These are phyloP conservation scores for Fraxinus paxiana DNA, from an alignment of 305 asterid species.

Conservation along the genomic window DNA sequence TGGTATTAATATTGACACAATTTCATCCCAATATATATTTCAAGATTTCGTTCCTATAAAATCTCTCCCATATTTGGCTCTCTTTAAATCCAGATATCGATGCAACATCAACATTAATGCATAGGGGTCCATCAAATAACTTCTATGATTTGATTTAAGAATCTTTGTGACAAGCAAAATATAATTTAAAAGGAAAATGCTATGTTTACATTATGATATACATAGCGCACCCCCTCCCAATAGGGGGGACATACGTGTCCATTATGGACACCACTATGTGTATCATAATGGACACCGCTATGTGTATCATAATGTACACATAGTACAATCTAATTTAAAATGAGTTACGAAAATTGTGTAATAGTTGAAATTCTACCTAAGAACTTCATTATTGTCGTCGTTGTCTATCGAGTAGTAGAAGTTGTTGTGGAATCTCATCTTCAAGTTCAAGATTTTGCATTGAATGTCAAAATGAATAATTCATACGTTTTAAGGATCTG, in stretches of 20 bases:
- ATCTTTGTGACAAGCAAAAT: neutral
- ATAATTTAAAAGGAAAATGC: neutral
- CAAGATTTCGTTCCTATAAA: neutral
- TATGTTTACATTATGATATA: too few species aligned
- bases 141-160: conserved; percentile 13
- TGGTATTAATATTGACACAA: conserved; percentile 32
- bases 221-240: too few species aligned
- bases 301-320: too few species aligned
- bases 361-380: neutral
- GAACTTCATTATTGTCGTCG: neutral
- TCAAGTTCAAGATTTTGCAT: neutral
- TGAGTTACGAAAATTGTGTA: neutral
- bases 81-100: conserved; percentile 3
- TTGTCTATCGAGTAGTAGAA: neutral
- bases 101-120: conserved; percentile 10
- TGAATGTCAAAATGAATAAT: neutral
- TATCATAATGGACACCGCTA: too few species aligned
- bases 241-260: too few species aligned
- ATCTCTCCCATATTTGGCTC: neutral
- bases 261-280: too few species aligned
- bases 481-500: neutral
- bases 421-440: neutral
- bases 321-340: too few species aligned
- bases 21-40: neutral
- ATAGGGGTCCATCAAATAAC: conserved; percentile 21